These are phyloP conservation scores for Chaetoceros tenuissimus DNA, from an alignment of 108 stramenopile genomes.

Conservation along the genomic window DNA sequence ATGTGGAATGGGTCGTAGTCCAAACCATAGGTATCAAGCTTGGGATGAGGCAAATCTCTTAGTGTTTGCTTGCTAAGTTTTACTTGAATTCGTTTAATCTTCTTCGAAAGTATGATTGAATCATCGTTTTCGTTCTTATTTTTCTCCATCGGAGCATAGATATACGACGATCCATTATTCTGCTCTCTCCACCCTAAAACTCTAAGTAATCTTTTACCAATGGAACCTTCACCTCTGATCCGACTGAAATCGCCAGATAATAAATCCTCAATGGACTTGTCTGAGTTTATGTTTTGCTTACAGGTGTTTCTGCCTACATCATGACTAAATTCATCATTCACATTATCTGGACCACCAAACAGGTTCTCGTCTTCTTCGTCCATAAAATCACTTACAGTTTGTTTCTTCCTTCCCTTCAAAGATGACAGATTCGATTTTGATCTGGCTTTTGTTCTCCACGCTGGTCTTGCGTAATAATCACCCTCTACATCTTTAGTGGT, in stretches of 20 bases:
- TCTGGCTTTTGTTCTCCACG: neutral
- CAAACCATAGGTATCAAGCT: constrained; percentile 59
- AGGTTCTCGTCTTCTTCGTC: constrained; percentile 52
- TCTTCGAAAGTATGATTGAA: neutral
- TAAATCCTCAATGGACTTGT: neutral
- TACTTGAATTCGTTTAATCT: neutral
- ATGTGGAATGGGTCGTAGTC: constrained; percentile 62
- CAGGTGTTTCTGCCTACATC: neutral
- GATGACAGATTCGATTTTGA: constrained; percentile 2
- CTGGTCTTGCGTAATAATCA: neutral
- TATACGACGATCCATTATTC: neutral
- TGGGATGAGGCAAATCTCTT: constrained; percentile 53
- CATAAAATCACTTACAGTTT: constrained; percentile 43
- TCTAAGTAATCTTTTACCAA: constrained; percentile 52
- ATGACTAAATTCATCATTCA: constrained; percentile 22
- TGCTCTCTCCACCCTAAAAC: constrained; percentile 50
- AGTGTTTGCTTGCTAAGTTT: neutral
- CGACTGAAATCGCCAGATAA: neutral
- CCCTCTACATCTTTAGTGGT: neutral
- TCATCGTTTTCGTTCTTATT: constrained; percentile 1
- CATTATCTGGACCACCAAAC: constrained; percentile 42
- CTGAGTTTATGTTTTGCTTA: neutral
- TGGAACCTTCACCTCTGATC: constrained; percentile 1
- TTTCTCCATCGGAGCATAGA: constrained; percentile 19
- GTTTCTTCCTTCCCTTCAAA: constrained; percentile 19